Evolutionary conservation across 75 land plant species (phyloP), one percentile per base, ranked within the genome.

Genomic region (Azolla pinnata): DNA sequence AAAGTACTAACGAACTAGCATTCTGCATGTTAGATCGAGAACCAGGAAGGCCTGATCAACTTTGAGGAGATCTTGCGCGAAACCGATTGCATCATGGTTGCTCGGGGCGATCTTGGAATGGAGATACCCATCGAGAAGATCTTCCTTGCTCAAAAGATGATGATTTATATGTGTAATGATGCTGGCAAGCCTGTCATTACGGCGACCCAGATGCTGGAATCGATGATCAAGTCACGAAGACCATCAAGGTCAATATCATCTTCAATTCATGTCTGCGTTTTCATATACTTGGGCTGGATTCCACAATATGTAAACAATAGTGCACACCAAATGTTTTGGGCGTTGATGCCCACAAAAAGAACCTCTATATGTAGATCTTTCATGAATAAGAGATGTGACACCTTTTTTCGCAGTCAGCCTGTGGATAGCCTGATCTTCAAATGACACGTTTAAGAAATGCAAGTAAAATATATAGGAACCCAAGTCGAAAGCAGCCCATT

Each of bases 101-200:
- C 74, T 2, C 56, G 74, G 35, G 74, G 74, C 50, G 74, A 71
- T 27, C 42, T 71, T 25, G 74, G 74, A 30, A 71, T 71, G 74
- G 74, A 71, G 56, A 71, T 71, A n/a, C 74, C 74, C 44, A 71
- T 71, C 0, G 74, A 71, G 44, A 71, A 71, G 61, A 71, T 71
- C 16, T 71, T 71, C 23, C 31, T 71, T 21, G 74, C 74, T 0
- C 74, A 71, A 29, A 71, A 71, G 54, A 71, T 71, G 74, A 71
- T 71, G 74, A 71, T 71, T 16, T 65, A 57, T 62, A 71, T 64
- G 54, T 71, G 74, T 56, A 71, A 71, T 57, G 56, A 69, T 20
- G 69, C 53, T 27, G 74, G 74, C 10, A 71, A 71, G 48, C 74
- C 74, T 7, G 74, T 71, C 18, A 61, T 71, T n/a, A 71, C 74